These are phyloP conservation scores for Penicillium sumatraense DNA, from an alignment of 2,329 filamentous ascomycete genomes.

Conservation along the genomic window DNA sequence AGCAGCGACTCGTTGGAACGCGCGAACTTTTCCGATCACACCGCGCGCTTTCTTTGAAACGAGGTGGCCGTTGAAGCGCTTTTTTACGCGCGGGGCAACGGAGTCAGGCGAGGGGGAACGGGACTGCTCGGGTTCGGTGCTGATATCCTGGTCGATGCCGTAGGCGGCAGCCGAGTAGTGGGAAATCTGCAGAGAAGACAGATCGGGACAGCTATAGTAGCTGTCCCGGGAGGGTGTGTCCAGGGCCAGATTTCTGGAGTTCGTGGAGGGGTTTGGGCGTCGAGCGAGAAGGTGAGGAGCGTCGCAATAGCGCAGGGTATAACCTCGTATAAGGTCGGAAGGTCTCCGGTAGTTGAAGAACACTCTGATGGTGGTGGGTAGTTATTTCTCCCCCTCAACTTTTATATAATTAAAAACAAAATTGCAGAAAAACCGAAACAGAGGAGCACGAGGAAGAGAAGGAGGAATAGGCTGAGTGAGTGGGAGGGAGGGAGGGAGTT, in stretches of 20 bases:
- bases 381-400: too few species aligned
- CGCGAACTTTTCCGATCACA: conserved; percentile 47
- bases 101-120: conserved; percentile 38
- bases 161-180: conserved; percentile 25
- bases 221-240: conserved; percentile 44
- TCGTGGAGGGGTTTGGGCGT: conserved; percentile 26
- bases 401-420: too few species aligned
- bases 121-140: conserved; percentile 35
- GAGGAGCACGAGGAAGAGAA: background rate
- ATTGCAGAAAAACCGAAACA: too few species aligned
- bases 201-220: conserved; percentile 50
- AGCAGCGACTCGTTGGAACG: conserved; percentile 44
- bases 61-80: conserved; percentile 37
- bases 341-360: background rate
- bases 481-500: background rate
- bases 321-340: conserved; percentile 19
- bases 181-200: conserved; percentile 40
- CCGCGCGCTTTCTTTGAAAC: conserved; percentile 46
- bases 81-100: conserved; percentile 36
- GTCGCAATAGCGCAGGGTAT: conserved; percentile 24
- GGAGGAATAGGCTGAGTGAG: background rate
- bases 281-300: conserved; percentile 17
- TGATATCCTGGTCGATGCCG: conserved; percentile 31
- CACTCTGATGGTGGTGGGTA: too few species aligned
- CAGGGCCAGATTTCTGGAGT: conserved; percentile 46